These are phyloP conservation scores for Ulmus americana DNA, from an alignment of 331 rosid genomes.

Conservation along the genomic window DNA sequence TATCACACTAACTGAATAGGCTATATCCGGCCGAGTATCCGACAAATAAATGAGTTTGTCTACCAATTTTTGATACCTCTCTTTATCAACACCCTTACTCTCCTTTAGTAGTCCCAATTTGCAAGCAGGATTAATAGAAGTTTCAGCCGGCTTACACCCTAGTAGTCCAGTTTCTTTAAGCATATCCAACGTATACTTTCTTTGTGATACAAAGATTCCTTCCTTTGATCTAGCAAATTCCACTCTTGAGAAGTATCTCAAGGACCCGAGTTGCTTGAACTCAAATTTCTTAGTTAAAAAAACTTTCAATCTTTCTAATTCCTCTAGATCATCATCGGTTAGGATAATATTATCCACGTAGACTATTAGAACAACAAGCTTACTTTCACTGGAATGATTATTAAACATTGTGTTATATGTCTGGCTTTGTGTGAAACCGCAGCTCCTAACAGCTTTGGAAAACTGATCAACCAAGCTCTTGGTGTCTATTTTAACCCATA, in stretches of 20 bases:
- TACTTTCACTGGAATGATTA: background rate
- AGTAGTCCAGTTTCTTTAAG: too few relatives aligned
- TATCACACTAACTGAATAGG: too few relatives aligned
- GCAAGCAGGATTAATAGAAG: too few relatives aligned
- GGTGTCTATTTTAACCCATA: background rate
- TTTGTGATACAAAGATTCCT: background rate
- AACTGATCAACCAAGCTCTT: background rate
- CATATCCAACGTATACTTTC: too few relatives aligned
- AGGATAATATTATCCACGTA: too few relatives aligned
- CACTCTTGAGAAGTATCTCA: background rate
- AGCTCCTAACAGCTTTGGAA: background rate
- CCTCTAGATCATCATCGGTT: background rate
- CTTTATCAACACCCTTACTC: too few relatives aligned
- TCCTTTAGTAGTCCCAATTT: too few relatives aligned
- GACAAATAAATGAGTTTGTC: too few relatives aligned
- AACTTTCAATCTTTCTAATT: background rate
- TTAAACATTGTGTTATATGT: background rate
- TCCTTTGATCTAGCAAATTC: background rate
- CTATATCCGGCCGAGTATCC: too few relatives aligned
- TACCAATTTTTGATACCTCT: too few relatives aligned
- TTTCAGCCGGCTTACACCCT: too few relatives aligned
- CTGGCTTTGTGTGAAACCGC: background rate
- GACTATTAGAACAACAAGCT: background rate
- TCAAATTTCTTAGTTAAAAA: background rate
- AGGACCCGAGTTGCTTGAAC: background rate